A percentile compares a stretch with the other conserved stretches of the same genome.
Conservation (phyloP, 2,329 filamentous ascomycete genomes). For the Dactylonectria estremocensis region DNA sequence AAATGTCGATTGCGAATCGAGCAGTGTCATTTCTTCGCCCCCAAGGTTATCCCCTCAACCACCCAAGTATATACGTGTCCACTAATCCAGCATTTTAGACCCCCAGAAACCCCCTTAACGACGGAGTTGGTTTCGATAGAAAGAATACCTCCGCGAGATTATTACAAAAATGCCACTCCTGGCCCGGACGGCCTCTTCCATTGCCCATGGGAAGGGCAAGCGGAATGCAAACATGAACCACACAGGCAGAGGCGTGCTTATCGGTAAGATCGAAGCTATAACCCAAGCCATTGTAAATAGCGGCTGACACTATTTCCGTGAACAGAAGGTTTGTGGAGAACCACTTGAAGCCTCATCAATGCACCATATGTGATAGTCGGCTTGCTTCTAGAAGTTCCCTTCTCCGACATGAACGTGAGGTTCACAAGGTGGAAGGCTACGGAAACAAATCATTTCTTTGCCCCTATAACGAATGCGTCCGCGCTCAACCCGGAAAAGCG, state of each 20-base stretch:
- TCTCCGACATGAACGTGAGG: not conserved
- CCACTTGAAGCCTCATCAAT: not conserved
- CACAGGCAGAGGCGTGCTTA: not conserved
- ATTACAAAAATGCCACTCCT: conserved; percentile 1
- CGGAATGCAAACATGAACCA: not conserved
- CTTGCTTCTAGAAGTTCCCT: not conserved
- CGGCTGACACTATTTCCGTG: not conserved
- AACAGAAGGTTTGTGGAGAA: not conserved
- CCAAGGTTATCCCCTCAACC: not conserved
- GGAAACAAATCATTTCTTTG: not conserved
- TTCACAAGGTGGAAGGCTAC: not conserved
- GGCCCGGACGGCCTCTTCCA: not conserved
- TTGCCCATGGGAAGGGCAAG: not conserved
- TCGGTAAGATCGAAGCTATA: not conserved
- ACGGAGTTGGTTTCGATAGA: not conserved
- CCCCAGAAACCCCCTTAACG: not conserved
- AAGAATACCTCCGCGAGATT: not conserved
- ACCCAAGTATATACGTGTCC: not conserved
- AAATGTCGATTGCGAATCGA: not conserved
- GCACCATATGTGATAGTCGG: not conserved
- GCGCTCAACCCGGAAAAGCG: not conserved
- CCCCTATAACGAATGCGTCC: not conserved
- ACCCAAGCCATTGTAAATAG: not conserved
- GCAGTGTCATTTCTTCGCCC: not conserved
- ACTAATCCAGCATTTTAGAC: not conserved